Evolutionary conservation across 352 stramenopile genomes (phyloP).

Genomic region (Globisporangium camurandrum): DNA sequence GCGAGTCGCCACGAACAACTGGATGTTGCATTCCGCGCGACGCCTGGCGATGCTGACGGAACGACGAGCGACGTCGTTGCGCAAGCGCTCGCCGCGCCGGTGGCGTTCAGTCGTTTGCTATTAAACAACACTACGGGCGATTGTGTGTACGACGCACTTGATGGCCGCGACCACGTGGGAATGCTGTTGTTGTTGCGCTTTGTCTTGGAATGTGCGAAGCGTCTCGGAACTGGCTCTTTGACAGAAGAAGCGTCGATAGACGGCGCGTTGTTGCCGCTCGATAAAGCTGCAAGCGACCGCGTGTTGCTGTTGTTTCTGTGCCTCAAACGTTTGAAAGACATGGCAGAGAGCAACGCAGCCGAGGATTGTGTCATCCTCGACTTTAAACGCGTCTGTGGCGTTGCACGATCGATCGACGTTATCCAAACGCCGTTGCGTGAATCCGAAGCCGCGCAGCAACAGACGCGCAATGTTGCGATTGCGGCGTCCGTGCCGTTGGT

Average conservation of each 20-base stretch:
- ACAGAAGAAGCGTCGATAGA: too few relatives aligned
- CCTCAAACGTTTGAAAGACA: slow-evolving; percentile 64
- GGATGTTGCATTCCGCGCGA: slow-evolving; percentile 51
- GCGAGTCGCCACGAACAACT: slow-evolving; percentile 47
- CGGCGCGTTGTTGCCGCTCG: slow-evolving; percentile 43
- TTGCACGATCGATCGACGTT: slow-evolving; percentile 26
- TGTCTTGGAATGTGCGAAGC: slow-evolving; percentile 72
- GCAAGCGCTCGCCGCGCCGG: slow-evolving; percentile 46
- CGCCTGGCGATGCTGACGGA: not conserved
- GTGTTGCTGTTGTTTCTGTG: slow-evolving; percentile 73
- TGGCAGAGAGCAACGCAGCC: slow-evolving; percentile 10
- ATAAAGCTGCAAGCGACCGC: slow-evolving; percentile 42
- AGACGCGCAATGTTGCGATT: slow-evolving; percentile 23
- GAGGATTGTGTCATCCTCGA: slow-evolving; percentile 14
- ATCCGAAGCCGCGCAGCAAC: too few relatives aligned
- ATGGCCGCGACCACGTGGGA: slow-evolving; percentile 61
- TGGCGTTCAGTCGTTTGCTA: slow-evolving; percentile 49
- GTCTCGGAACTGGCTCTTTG: too few relatives aligned
- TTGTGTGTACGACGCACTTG: slow-evolving; percentile 47
- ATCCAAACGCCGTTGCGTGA: slow-evolving; percentile 13
- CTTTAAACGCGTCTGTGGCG: slow-evolving; percentile 54
- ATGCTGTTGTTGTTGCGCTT: slow-evolving; percentile 63
- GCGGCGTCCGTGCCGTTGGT: too few relatives aligned
- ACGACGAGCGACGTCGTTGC: slow-evolving; percentile 49
- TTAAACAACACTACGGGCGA: slow-evolving; percentile 17